phyloP scores from a whole-genome alignment of 2,329 filamentous ascomycete genomes.

The Karstenula rhodostoma region DNA sequence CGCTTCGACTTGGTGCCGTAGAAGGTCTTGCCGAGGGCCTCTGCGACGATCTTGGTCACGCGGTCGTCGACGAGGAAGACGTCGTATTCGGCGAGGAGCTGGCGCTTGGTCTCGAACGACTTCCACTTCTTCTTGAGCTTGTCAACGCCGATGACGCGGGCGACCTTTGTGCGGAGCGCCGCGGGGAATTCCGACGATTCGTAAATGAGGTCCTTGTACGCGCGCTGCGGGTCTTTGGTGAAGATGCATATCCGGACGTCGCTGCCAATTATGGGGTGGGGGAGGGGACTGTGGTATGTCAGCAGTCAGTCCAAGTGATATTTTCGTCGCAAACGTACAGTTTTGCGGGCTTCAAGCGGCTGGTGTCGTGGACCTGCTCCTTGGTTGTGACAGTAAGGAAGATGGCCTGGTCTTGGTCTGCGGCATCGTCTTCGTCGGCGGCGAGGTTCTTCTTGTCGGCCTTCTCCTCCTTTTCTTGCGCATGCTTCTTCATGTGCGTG shows the following conservation, averaged over 20 bases:
- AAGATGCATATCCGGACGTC: constrained; percentile 83
- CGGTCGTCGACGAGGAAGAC: constrained; percentile 93
- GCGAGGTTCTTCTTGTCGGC: constrained; percentile 63
- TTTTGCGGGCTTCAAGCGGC: constrained; percentile 82
- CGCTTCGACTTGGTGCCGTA: constrained; percentile 85
- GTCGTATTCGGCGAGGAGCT: constrained; percentile 86
- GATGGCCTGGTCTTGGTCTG: constrained; percentile 61
- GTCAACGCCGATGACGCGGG: constrained; percentile 76
- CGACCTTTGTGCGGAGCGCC: constrained; percentile 57
- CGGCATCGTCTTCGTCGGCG: constrained; percentile 54
- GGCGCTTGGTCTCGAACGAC: constrained; percentile 81
- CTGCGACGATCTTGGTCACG: constrained; percentile 75
- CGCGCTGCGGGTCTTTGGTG: constrained; percentile 80
- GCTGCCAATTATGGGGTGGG: constrained; percentile 74
- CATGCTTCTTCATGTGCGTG: constrained; percentile 63
- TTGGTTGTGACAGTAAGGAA: constrained; percentile 71
- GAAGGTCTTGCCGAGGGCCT: constrained; percentile 87
- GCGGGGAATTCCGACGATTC: constrained; percentile 68
- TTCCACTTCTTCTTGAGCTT: constrained; percentile 92
- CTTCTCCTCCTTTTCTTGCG: constrained; percentile 56
- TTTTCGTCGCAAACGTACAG: constrained; percentile 57
- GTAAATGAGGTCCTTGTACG: constrained; percentile 84
- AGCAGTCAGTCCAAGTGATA: not conserved
- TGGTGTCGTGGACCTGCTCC: constrained; percentile 75
- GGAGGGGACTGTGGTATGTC: constrained; percentile 60